Evolutionary conservation across 495 filamentous ascomycete genomes (phyloP), one percentile per base, ranked within the genome.

Genomic region (Talaromyces proteolyticus): DNA sequence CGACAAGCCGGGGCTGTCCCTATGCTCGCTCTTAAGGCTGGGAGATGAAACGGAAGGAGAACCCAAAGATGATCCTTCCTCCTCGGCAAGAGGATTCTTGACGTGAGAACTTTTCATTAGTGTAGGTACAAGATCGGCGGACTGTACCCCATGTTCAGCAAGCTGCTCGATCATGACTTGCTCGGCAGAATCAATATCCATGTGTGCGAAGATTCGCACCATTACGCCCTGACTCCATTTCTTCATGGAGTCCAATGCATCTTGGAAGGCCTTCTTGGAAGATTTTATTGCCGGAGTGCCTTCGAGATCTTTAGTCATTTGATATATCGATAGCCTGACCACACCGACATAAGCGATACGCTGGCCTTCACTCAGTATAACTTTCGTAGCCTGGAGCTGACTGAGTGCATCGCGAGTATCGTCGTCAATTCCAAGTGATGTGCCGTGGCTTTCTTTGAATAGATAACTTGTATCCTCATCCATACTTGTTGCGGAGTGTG

Each of bases 121-220:
- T 1, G 87, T 77, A 3, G 85, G 86, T 0, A 89, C 87, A 21
- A 99, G 73, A 65, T 99, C 93, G 25, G 65, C 67, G 2, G 92
- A 86, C 52, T 87, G 69, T 6, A 99, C 90, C 11, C 91, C 94
- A 69, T 99, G 93, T 44, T 89, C 87, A 11, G 86, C 82, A 51
- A 99, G 73, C 65, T 99, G 94, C 66, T 99, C 93, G 55, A 99
- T 96, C 93, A 99, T 99, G 58, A 99, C 73, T 70, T 99, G 93
- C 72, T 99, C 93, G 49, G 66, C 65, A 25, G 86, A 62, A 58
- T 83, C 87, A 57, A 99, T 91, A 48, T 99, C 93, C 93, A 99
- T 97, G 68, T 99, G 93, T 17, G 77, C 69, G 66, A 96, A 97
- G 26, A 99, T 60, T 49, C 91, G 81, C 11, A 94, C 78, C 89